These are phyloP conservation scores for Tylopilus sp. DNA, from an alignment of 768 basidiomycete genomes.

Conservation along the genomic window DNA sequence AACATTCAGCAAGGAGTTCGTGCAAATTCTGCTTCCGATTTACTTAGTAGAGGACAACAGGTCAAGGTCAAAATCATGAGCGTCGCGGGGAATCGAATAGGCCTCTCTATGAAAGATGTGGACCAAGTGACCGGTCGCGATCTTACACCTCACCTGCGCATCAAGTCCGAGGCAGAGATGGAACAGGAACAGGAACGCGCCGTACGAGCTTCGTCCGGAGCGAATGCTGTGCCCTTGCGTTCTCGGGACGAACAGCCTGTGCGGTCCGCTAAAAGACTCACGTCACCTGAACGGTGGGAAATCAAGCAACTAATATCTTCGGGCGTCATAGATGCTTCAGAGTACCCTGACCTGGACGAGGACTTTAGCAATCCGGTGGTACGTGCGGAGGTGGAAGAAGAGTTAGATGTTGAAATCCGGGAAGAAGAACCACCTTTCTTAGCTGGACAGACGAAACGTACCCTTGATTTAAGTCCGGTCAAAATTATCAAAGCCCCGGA, in stretches of 20 bases:
- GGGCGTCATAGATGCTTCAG: constrained; percentile 86
- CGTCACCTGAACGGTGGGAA: constrained; percentile 98
- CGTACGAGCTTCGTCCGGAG: constrained; percentile 67
- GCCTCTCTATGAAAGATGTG: constrained; percentile 97
- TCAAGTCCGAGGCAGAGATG: constrained; percentile 92
- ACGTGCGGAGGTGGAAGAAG: constrained; percentile 89
- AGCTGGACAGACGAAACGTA: constrained; percentile 93
- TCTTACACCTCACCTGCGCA: constrained; percentile 89
- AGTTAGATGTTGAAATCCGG: constrained; percentile 93
- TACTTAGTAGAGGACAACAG: constrained; percentile 76
- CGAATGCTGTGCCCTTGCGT: constrained; percentile 82
- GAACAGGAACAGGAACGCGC: constrained; percentile 71
- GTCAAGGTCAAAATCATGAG: constrained; percentile 99
- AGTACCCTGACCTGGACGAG: constrained; percentile 91
- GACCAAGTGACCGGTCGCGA: constrained; percentile 90
- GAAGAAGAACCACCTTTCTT: constrained; percentile 97
- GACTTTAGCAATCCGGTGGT: constrained; percentile 74
- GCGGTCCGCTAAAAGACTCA: constrained; percentile 83
- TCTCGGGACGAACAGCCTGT: constrained; percentile 48
- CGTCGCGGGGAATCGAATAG: constrained; percentile 73
- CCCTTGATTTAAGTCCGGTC: constrained; percentile 92
- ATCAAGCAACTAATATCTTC: constrained; percentile 98
- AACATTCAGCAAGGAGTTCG: constrained; percentile 84
- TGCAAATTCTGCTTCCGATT: constrained; percentile 82
- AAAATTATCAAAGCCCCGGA: constrained; percentile 99